A percentile compares a stretch with the other conserved stretches of the same genome.
These are phyloP conservation scores for Harringtonia lauricola DNA, from an alignment of 2,329 filamentous ascomycete genomes.

Conservation along the genomic window DNA sequence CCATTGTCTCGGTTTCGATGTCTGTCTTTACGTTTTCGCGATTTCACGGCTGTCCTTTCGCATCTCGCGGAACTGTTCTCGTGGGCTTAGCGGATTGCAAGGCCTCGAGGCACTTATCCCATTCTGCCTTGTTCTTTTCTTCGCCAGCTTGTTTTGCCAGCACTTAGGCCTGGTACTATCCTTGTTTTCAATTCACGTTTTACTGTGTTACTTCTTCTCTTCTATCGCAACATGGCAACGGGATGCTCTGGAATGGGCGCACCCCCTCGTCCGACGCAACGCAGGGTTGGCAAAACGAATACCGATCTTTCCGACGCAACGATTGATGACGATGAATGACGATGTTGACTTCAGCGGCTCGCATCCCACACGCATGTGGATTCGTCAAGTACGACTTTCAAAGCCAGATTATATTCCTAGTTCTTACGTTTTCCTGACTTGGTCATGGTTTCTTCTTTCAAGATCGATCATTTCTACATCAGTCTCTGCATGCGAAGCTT, in stretches of 20 bases:
- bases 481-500: neutral
- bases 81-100: too few species aligned
- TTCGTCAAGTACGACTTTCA: constrained; percentile 1
- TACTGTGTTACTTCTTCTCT: neutral
- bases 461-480: neutral
- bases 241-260: neutral
- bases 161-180: neutral
- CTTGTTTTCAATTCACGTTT: neutral
- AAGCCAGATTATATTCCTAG: neutral
- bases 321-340: constrained; percentile 6
- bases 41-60: constrained; percentile 1
- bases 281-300: neutral
- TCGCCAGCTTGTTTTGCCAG: neutral
- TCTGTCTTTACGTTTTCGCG: constrained; percentile 2
- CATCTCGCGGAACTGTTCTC: neutral
- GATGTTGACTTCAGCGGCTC: constrained; percentile 1
- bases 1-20: constrained; percentile 10
- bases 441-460: neutral
- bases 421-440: neutral
- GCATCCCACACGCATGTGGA: neutral
- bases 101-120: too few species aligned
- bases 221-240: neutral
- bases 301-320: constrained; percentile 3
- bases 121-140: neutral
- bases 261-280: neutral